Percentiles rank a stretch among this genome's conserved stretches.
phyloP scores from a whole-genome alignment of 129 eudicot genomes.

The Saposhnikovia divaricata region DNA sequence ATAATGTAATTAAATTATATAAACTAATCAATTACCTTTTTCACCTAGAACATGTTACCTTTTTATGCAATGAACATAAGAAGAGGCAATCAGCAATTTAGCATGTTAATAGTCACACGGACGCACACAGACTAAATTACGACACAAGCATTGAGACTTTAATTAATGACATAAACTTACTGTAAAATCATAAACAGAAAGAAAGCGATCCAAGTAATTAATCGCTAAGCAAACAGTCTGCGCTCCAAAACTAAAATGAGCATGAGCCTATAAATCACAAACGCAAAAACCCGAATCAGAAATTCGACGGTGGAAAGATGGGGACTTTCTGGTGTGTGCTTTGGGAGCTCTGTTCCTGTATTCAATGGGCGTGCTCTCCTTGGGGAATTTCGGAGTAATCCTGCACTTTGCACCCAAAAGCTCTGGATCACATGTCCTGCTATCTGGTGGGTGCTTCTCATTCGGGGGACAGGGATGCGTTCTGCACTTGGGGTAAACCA shows the following conservation, averaged over 20 bases:
- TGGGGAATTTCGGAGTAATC: no score
- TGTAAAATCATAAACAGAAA: conserved; percentile 30
- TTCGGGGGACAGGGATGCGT: no score
- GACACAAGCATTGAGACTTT: neutral
- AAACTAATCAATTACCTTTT: no score
- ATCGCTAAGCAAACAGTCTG: conserved; percentile 27
- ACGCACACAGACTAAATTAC: neutral
- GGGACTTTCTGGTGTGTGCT: no score
- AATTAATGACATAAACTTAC: conserved; percentile 22
- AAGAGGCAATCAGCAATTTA: conserved; percentile 7
- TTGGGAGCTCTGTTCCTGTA: no score
- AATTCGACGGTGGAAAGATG: neutral
- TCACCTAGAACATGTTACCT: no score
- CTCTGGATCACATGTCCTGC: no score
- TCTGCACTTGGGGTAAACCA: no score
- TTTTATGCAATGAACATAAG: neutral
- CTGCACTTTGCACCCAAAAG: no score
- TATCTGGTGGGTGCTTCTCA: no score
- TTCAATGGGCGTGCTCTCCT: no score
- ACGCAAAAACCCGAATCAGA: conserved; percentile 6
- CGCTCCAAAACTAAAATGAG: conserved; percentile 30
- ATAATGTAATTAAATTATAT: no score
- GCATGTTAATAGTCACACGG: neutral
- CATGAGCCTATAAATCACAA: conserved; percentile 35
- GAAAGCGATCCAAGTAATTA: conserved; percentile 49